These are phyloP conservation scores for Conticribra guillardii DNA, from an alignment of 108 stramenopile species.

Conservation along the genomic window DNA sequence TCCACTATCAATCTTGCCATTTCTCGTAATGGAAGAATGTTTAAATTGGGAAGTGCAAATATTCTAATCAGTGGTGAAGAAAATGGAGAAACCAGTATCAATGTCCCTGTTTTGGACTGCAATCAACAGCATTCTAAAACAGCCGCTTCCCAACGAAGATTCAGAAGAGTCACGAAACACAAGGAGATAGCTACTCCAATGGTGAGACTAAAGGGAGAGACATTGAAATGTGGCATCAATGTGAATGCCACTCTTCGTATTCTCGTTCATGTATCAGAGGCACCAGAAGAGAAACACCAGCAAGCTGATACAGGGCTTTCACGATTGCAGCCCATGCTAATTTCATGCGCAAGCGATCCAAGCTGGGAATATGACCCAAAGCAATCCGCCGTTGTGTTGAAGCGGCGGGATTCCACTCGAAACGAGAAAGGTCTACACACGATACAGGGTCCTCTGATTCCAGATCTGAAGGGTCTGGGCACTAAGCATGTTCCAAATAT, in stretches of 20 bases:
- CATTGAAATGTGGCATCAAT: conserved; percentile 26
- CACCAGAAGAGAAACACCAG: too few relatives aligned
- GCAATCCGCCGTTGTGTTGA: conserved; percentile 1
- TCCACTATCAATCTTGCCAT: conserved; percentile 27
- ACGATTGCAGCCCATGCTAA: too few relatives aligned
- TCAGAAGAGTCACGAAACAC: neutral
- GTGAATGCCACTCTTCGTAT: conserved; percentile 16
- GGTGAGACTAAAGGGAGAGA: conserved; percentile 39
- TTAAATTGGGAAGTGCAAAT: conserved; percentile 27
- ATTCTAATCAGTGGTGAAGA: conserved; percentile 33
- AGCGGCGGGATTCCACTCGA: too few relatives aligned
- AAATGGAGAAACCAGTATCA: conserved; percentile 2
- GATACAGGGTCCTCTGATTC: too few relatives aligned
- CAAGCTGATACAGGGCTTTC: too few relatives aligned
- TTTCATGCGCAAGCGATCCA: neutral
- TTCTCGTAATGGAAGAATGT: conserved; percentile 18
- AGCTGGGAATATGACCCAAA: conserved; percentile 18
- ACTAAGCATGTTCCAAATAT: too few relatives aligned
- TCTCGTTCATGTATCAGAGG: conserved; percentile 28
- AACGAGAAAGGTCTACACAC: too few relatives aligned
- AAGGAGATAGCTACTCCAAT: conserved; percentile 16
- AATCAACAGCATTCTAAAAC: neutral
- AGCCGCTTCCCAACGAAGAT: neutral
- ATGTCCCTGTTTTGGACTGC: conserved; percentile 10
- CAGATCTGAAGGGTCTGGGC: too few relatives aligned